These are phyloP conservation scores for Biscogniauxia marginata DNA, from an alignment of 2,329 filamentous ascomycete genomes.

Conservation along the genomic window DNA sequence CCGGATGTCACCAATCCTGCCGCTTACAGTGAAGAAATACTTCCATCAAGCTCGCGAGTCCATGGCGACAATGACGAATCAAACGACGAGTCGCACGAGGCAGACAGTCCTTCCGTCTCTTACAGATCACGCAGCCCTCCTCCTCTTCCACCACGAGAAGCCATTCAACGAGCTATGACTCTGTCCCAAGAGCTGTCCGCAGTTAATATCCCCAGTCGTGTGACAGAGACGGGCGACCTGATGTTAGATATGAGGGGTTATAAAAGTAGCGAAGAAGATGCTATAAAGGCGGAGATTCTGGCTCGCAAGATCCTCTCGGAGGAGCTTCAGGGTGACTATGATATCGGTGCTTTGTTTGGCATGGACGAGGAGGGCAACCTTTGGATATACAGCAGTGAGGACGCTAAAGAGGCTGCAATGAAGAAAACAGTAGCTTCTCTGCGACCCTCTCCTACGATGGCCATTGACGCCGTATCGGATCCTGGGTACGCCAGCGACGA, in stretches of 20 bases:
- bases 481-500: slow-evolving; percentile 95
- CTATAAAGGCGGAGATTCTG: slow-evolving; percentile 86
- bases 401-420: slow-evolving; percentile 86
- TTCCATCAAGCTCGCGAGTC: slow-evolving; percentile 46
- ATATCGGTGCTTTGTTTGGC: slow-evolving; percentile 92
- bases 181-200: slow-evolving; percentile 84
- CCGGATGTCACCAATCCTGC: slow-evolving; percentile 41
- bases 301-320: slow-evolving; percentile 90
- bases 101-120: slow-evolving; percentile 40
- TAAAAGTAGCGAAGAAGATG: slow-evolving; percentile 91
- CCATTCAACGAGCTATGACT: slow-evolving; percentile 76
- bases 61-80: slow-evolving; percentile 30
- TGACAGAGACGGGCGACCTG: slow-evolving; percentile 90
- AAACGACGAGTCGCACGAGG: slow-evolving; percentile 37
- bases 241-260: slow-evolving; percentile 99
- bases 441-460: slow-evolving; percentile 48
- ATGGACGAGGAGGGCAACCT: slow-evolving; percentile 94
- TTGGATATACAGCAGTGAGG: slow-evolving; percentile 99
- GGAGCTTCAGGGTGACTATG: slow-evolving; percentile 91
- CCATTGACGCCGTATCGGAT: slow-evolving; percentile 83
- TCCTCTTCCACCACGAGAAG: slow-evolving; percentile 68
- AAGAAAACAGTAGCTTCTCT: slow-evolving; percentile 57
- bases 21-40: slow-evolving; percentile 53
- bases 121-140: slow-evolving; percentile 76
- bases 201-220: slow-evolving; percentile 87